Base-by-base conservation (phyloP, 345 rosid genomes). In the Eucalyptus dawsonii region DNA sequence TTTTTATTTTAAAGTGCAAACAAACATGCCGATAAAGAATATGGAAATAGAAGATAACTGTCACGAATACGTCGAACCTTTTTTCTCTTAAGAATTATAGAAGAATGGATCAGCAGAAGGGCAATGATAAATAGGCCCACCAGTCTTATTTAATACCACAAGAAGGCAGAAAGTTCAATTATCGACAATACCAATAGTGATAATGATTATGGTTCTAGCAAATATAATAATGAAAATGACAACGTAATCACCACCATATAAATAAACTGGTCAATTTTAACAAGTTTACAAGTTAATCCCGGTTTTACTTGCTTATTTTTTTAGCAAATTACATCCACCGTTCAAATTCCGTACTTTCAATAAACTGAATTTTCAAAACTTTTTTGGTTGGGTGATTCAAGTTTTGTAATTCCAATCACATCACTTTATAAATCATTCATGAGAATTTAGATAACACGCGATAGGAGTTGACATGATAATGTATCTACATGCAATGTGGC, bases 391-490 rank as follows among this genome's bases (percentile, higher is more conserved):
- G 4, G 25, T 11, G 12, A 72, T 37, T 72, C 25, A 3, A 19
- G 14, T 19, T 72, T 21, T 76, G 47, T 10, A 40, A 76, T 37
- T 72, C 81, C 25, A 72, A 19, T 69, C 44, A 17, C 12, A 19
- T 9, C 14, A 69, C 24, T 69, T 1, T 17, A 5, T 11, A 2
- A 76, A 76, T 37, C 29, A 21, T 76, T 40, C 13, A 11, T 40
- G 9, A 0, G 14, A 76, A 76, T 21, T 76, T 11, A 76, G 9
- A 76, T 76, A 37, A 69, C 14, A 34, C 0, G 0, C 1, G 0
- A 3, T 2, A 1, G 0, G 42, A 76, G 83, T 11, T 76, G 9
- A 19, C 14, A 0, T 37, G 27, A 37, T 24, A 76, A 76, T 76
- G 21, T 37, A 37, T 40, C 14, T 24, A 21, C 3, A 1, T 37